Evolutionary conservation across 345 rosid genomes (phyloP), one percentile per base, ranked within the genome.

Genomic region (Eucalyptus victrix): DNA sequence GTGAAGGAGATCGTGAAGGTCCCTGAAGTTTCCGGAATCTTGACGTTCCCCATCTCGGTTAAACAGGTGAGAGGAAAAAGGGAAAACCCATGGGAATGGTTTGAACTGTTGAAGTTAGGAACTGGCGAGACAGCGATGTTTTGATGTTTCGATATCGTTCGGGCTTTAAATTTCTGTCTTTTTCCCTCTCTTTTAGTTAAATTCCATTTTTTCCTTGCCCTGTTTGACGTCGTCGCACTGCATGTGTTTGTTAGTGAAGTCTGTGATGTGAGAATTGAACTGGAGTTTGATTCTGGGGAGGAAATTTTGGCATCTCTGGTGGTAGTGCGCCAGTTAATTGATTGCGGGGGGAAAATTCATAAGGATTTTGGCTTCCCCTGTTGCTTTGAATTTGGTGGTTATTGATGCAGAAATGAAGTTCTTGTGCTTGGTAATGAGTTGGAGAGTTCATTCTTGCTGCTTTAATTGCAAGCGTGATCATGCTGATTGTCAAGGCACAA

Each of bases 11-110:
- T 95, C 87, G 97, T 97, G 58, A 90, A 92, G 88, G 92, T 92
- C 51, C 98, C 96, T 49, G 95, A 96, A 88, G 87, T 92, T 80
- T 97, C 98, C 5, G 96, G 95, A 65, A 93, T 90, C 89, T 88
- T 97, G 90, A 97, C 99, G 54, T 97, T 97, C 91, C 99, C 99
- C 16, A 92, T 95, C 91, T 96, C 98, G 26, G 92, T 97, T 76
- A 97, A 97, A 62, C 99, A 97, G 99, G 99, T 96, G 60, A n/a
- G 88, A 6, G n/a, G 60, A 87, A 12, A 12, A 30, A 21, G 49
- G 17, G 24, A 51, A 24, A 32, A 53, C 58, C 49, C 21, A 23
- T n/a, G 67, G 16, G 62, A 44, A 24, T 51, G 62, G 34, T 24
- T 40, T 65, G 50, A 40, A 50, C 87, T 32, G 23, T 19, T 24